Percentiles rank a stretch among this genome's conserved stretches.
phyloP scores from a whole-genome alignment of 2,329 filamentous ascomycete species.

The Chrysoporthe deuterocubensis region DNA sequence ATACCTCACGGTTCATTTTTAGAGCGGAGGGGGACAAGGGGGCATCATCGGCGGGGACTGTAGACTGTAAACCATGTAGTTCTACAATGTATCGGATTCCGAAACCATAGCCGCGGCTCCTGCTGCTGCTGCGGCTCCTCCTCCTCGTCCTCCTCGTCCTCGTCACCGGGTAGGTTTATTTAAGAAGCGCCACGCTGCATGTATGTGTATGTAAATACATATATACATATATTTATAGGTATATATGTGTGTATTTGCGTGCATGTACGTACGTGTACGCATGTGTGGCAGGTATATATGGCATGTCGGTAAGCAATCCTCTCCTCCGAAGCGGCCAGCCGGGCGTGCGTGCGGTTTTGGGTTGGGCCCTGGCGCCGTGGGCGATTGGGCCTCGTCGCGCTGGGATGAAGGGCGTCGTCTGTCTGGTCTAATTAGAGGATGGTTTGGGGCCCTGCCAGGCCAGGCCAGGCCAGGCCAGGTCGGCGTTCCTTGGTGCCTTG shows the following conservation, averaged over 20 bases:
- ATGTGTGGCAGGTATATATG: no score
- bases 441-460: not conserved
- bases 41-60: not conserved
- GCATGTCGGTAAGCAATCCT: no score
- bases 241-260: no score
- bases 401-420: not conserved
- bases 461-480: no score
- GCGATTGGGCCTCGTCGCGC: not conserved
- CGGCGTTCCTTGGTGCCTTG: no score
- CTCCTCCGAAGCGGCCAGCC: no score
- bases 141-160: not conserved
- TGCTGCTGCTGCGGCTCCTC: not conserved
- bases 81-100: constrained; percentile 16
- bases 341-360: not conserved
- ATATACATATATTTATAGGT: no score
- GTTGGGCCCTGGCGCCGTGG: not conserved
- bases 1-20: constrained; percentile 13
- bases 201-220: no score
- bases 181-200: no score
- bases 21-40: not conserved
- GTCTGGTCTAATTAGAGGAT: constrained; percentile 13
- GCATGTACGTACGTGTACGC: no score
- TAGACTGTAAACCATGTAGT: constrained; percentile 21
- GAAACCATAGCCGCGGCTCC: not conserved
- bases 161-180: not conserved